phyloP scores from a whole-genome alignment of 257 asterid species.

The Lavandula angustifolia region DNA sequence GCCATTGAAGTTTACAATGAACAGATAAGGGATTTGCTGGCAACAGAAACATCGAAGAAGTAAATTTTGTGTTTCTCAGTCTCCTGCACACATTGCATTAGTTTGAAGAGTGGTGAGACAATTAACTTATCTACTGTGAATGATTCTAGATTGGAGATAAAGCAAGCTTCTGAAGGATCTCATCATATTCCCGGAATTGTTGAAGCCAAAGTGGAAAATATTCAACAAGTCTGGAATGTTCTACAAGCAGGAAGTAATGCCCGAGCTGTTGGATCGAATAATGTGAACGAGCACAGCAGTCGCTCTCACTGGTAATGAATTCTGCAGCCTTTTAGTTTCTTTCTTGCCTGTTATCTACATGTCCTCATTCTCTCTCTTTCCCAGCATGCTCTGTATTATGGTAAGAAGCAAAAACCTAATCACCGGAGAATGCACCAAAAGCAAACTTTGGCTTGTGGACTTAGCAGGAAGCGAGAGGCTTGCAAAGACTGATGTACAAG shows the following conservation, averaged over 20 bases:
- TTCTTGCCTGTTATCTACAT: neutral
- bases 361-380: slow-evolving; percentile 7
- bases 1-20: slow-evolving; percentile 99
- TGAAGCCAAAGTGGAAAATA: slow-evolving; percentile 83
- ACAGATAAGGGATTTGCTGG: slow-evolving; percentile 86
- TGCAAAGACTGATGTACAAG: slow-evolving; percentile 93
- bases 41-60: slow-evolving; percentile 80
- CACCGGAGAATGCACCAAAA: slow-evolving; percentile 76
- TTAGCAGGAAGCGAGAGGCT: slow-evolving; percentile 99
- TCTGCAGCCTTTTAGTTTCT: slow-evolving; percentile 13
- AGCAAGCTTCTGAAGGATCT: slow-evolving; percentile 90
- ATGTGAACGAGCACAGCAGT: slow-evolving; percentile 96
- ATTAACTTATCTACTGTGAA: slow-evolving; percentile 9
- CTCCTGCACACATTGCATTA: neutral
- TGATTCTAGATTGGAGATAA: slow-evolving; percentile 76
- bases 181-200: slow-evolving; percentile 93
- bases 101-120: neutral
- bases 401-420: slow-evolving; percentile 78
- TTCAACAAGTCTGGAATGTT: slow-evolving; percentile 81
- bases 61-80: slow-evolving; percentile 29
- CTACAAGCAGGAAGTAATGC: slow-evolving; percentile 94
- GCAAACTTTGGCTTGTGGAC: slow-evolving; percentile 99
- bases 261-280: slow-evolving; percentile 90
- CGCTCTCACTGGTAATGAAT: slow-evolving; percentile 92
- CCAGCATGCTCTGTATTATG: slow-evolving; percentile 89